These are phyloP conservation scores for Hydrangea macrophylla DNA, from an alignment of 148 eudicot genomes.

Conservation along the genomic window DNA sequence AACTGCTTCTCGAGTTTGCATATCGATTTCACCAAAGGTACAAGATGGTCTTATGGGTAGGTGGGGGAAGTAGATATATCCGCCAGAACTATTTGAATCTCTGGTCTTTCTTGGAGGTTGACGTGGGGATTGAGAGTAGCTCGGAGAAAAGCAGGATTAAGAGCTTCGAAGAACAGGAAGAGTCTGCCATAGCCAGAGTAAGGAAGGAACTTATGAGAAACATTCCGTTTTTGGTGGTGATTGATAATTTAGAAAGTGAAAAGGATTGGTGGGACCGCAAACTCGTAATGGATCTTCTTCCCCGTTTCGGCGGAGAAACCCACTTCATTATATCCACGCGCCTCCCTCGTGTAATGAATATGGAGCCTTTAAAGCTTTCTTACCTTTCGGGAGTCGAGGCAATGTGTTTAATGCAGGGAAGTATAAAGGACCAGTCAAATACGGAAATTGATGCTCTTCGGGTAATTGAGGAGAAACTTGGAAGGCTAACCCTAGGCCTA, in stretches of 20 bases:
- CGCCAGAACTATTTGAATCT: conserved; percentile 86
- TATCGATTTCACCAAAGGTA: conserved; percentile 84
- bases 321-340: conserved; percentile 90
- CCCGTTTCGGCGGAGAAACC: conserved; percentile 92
- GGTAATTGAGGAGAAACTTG: conserved; percentile 90
- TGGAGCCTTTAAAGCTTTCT: conserved; percentile 85
- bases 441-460: conserved; percentile 79
- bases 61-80: conserved; percentile 93
- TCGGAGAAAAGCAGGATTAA: conserved; percentile 62
- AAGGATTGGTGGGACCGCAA: conserved; percentile 98
- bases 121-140: conserved; percentile 68
- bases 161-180: conserved; percentile 96
- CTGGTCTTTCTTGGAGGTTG: conserved; percentile 80
- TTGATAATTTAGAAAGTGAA: conserved; percentile 90
- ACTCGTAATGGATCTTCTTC: conserved; percentile 90
- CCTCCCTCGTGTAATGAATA: conserved; percentile 69
- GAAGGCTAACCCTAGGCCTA: conserved; percentile 80
- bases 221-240: conserved; percentile 77
- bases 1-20: conserved; percentile 90
- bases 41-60: conserved; percentile 93
- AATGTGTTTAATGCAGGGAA: conserved; percentile 82
- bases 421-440: conserved; percentile 49
- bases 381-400: conserved; percentile 94
- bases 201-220: conserved; percentile 89
- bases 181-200: conserved; percentile 72